Conservation (phyloP, 73 alveolate genomes). For the Paramecium caudatum region DNA sequence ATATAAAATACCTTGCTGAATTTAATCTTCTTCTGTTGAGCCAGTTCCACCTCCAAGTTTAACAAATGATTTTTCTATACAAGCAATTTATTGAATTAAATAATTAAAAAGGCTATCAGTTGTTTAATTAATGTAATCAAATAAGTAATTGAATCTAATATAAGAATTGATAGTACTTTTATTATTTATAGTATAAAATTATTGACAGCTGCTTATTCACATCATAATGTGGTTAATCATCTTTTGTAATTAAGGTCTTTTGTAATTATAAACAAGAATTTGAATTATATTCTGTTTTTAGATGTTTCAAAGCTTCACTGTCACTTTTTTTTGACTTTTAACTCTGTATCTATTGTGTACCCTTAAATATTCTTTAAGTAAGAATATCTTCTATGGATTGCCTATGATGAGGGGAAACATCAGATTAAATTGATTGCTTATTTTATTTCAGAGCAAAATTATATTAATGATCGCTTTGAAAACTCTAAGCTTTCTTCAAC, state of each 20-base stretch:
- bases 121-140: neutral
- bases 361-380: neutral
- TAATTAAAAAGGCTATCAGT: constrained; percentile 60
- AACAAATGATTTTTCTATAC: constrained; percentile 2
- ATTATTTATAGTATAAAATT: constrained; percentile 36
- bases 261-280: neutral
- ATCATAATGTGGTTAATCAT: constrained; percentile 11
- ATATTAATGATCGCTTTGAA: neutral
- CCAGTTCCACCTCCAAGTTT: constrained; percentile 31
- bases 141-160: constrained; percentile 42
- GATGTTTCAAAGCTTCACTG: neutral
- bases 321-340: neutral
- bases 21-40: constrained; percentile 46
- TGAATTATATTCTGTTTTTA: neutral
- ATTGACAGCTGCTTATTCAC: neutral
- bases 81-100: constrained; percentile 29
- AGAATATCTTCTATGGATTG: constrained; percentile 5
- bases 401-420: neutral
- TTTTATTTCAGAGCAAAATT: neutral
- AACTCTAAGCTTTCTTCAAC: constrained; percentile 8
- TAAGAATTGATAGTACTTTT: neutral
- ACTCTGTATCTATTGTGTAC: neutral
- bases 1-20: constrained; percentile 7
- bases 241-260: neutral
- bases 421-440: constrained; percentile 54